These are phyloP conservation scores for Tillandsia leiboldiana DNA, from an alignment of 176 grass and related monocot species.

Conservation along the genomic window DNA sequence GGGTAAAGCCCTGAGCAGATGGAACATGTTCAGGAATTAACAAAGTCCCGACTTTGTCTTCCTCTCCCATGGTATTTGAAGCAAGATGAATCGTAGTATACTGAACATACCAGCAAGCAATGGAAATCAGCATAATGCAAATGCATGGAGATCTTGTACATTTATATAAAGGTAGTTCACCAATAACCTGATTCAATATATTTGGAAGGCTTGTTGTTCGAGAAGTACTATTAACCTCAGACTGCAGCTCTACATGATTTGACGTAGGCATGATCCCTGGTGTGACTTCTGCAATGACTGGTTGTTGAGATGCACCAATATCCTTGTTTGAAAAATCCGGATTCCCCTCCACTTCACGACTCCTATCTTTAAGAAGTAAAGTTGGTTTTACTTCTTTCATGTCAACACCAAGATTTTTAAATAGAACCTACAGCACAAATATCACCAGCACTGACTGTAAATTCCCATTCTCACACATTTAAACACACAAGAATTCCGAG, in stretches of 20 bases:
- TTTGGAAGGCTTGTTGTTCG: slow-evolving; percentile 50
- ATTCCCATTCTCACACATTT: neutral
- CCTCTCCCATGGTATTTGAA: slow-evolving; percentile 64
- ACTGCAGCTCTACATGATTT: slow-evolving; percentile 59
- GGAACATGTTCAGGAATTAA: slow-evolving; percentile 73
- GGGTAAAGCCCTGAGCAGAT: slow-evolving; percentile 33
- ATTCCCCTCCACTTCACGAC: slow-evolving; percentile 73
- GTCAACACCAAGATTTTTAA: slow-evolving; percentile 92
- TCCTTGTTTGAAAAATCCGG: slow-evolving; percentile 99
- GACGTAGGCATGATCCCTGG: slow-evolving; percentile 39
- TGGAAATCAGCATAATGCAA: neutral
- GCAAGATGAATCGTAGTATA: slow-evolving; percentile 61
- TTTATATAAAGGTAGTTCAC: slow-evolving; percentile 1
- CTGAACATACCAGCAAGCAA: slow-evolving; percentile 28
- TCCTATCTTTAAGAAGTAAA: slow-evolving; percentile 65
- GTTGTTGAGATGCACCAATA: slow-evolving; percentile 47
- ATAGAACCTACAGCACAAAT: slow-evolving; percentile 51
- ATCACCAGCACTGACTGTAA: neutral
- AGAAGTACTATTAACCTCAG: slow-evolving; percentile 62
- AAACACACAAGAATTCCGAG: neutral
- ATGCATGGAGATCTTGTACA: neutral
- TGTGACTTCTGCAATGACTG: slow-evolving; percentile 39
- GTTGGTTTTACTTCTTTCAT: slow-evolving; percentile 96
- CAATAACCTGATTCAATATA: slow-evolving; percentile 57
- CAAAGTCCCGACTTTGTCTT: slow-evolving; percentile 70